These are phyloP conservation scores for Hypocreales sp. DNA, from an alignment of 2,329 filamentous ascomycete species.

Conservation along the genomic window DNA sequence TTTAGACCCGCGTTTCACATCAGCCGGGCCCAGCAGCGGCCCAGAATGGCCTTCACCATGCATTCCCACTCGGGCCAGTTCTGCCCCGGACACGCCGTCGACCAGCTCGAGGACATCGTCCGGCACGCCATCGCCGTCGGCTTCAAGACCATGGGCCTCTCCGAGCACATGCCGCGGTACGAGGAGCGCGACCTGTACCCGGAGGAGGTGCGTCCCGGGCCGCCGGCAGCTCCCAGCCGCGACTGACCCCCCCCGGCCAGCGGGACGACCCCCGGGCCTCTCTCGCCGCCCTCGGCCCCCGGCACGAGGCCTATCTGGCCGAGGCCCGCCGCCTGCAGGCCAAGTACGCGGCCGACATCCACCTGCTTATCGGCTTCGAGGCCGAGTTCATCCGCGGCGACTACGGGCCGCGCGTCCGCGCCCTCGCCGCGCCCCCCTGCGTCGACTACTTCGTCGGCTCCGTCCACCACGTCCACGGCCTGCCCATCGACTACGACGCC, in stretches of 20 bases:
- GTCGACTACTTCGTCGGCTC: conserved; percentile 84
- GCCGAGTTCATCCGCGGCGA: conserved; percentile 75
- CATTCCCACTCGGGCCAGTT: conserved; percentile 98
- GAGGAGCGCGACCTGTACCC: conserved; percentile 69
- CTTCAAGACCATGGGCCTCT: conserved; percentile 74
- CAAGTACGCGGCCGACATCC: conserved; percentile 55
- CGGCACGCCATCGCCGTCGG: conserved; percentile 61
- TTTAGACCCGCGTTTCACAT: too few species aligned
- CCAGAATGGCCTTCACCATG: conserved; percentile 86
- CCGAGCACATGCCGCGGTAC: conserved; percentile 87
- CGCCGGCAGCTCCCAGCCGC: too few species aligned
- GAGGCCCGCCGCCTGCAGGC: conserved; percentile 61
- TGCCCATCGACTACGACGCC: conserved; percentile 79
- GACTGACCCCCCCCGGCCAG: conserved; percentile 15
- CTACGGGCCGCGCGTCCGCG: conserved; percentile 40
- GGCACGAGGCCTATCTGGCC: conserved; percentile 56
- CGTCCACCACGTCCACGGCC: conserved; percentile 72
- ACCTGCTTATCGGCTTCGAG: conserved; percentile 81
- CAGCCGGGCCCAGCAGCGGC: too few species aligned
- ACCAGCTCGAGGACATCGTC: conserved; percentile 72
- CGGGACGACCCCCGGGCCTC: conserved; percentile 31
- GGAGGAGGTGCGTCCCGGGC: conserved; percentile 59
- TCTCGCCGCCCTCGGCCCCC: conserved; percentile 31
- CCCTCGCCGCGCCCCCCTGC: conserved; percentile 41
- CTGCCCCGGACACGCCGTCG: conserved; percentile 76